These are phyloP conservation scores for Dorcoceras hygrometricum DNA, from an alignment of 257 asterid genomes.

Conservation along the genomic window DNA sequence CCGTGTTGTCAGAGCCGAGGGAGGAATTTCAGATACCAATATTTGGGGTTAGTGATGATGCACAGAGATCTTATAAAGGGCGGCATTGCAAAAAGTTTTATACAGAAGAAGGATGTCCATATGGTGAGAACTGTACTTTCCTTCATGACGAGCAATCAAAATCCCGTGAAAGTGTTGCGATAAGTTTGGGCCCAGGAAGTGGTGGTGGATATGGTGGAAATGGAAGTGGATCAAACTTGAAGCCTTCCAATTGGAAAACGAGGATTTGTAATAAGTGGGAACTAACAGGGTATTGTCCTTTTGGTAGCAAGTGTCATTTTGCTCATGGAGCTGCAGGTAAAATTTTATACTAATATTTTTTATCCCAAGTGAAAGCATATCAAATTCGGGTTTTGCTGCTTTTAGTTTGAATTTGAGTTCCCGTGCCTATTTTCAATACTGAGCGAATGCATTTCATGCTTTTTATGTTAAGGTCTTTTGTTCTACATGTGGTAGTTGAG, in stretches of 20 bases:
- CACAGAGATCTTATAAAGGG: constrained; percentile 70
- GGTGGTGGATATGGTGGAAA: constrained; percentile 48
- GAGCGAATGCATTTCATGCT: not conserved
- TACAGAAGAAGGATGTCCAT: constrained; percentile 83
- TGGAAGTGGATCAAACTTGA: constrained; percentile 38
- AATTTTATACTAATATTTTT: not conserved
- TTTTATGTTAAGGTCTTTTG: not conserved
- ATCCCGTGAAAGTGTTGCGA: constrained; percentile 71
- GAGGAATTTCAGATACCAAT: constrained; percentile 78
- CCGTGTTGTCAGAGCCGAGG: constrained; percentile 40
- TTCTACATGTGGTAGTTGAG: not conserved
- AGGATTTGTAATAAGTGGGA: constrained; percentile 89
- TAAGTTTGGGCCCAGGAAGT: constrained; percentile 59
- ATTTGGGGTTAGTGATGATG: constrained; percentile 55
- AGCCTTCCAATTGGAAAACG: constrained; percentile 88
- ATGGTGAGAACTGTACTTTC: constrained; percentile 77
- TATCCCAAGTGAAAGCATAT: not conserved
- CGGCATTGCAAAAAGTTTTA: constrained; percentile 76
- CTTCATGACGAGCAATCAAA: constrained; percentile 78
- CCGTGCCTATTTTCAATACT: not conserved
- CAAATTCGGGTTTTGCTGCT: not conserved
- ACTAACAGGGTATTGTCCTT: constrained; percentile 75
- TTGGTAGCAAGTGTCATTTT: constrained; percentile 83
- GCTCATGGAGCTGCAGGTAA: constrained; percentile 79
- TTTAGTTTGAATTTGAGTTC: not conserved